These are phyloP conservation scores for Shiraia bambusicola DNA, from an alignment of 2,329 filamentous ascomycete genomes.

Conservation along the genomic window DNA sequence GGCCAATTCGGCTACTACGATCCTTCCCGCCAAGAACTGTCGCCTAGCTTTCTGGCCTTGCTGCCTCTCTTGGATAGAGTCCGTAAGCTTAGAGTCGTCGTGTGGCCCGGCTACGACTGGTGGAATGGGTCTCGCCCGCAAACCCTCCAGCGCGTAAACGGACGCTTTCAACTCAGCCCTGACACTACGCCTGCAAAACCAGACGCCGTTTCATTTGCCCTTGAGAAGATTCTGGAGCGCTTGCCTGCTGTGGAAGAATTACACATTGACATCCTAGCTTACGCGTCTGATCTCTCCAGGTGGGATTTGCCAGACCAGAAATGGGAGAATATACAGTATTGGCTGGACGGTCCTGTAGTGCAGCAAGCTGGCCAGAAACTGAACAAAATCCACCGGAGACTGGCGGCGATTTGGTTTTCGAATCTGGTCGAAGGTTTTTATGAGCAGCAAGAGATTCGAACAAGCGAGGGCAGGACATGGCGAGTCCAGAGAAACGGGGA, in stretches of 20 bases:
- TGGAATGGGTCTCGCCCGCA: slow-evolving; percentile 18
- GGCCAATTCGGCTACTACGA: slow-evolving; percentile 21
- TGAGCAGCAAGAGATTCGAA: slow-evolving; percentile 25
- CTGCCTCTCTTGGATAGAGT: slow-evolving; percentile 20
- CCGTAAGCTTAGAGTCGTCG: slow-evolving; percentile 22
- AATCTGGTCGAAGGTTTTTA: slow-evolving; percentile 17
- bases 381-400: slow-evolving; percentile 20
- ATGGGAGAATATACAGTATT: slow-evolving; percentile 28
- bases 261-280: slow-evolving; percentile 23
- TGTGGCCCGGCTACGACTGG: slow-evolving; percentile 34
- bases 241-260: slow-evolving; percentile 31
- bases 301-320: slow-evolving; percentile 33
- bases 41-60: slow-evolving; percentile 31
- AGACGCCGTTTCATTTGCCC: slow-evolving; percentile 21
- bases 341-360: slow-evolving; percentile 26
- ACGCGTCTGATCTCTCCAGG: slow-evolving; percentile 18
- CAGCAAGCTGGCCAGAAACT: slow-evolving; percentile 6
- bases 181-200: slow-evolving; percentile 6
- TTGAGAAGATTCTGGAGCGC: slow-evolving; percentile 23
- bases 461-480: slow-evolving; percentile 10
- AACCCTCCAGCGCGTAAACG: slow-evolving; percentile 5
- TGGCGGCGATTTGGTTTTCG: slow-evolving; percentile 14
- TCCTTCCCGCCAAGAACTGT: slow-evolving; percentile 23
- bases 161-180: slow-evolving; percentile 1
- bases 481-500: slow-evolving; percentile 3